A percentile compares a stretch with the other conserved stretches of the same genome.
phyloP scores from a whole-genome alignment of 805 yeast genomes.

The Metschnikowia lachancei region DNA sequence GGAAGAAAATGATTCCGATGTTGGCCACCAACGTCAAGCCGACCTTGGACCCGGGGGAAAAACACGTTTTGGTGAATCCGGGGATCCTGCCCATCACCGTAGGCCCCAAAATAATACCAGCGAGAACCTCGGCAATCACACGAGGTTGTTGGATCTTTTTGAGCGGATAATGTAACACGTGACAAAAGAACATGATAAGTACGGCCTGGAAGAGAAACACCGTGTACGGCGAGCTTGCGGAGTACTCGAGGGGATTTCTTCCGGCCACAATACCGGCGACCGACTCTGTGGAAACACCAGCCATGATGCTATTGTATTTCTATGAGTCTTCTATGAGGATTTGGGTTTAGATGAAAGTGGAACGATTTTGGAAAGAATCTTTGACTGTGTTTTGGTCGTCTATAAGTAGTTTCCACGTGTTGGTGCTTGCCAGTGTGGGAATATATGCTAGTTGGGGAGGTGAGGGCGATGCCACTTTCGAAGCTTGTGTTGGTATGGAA shows the following conservation, averaged over 20 bases:
- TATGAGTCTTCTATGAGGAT: too few species aligned
- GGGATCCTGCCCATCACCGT: constrained; percentile 72
- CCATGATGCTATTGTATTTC: too few species aligned
- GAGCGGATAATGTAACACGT: constrained; percentile 58
- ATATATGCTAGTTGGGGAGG: too few species aligned
- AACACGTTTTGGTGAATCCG: constrained; percentile 59
- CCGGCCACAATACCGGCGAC: constrained; percentile 75
- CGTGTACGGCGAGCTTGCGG: constrained; percentile 59
- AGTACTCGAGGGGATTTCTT: constrained; percentile 61
- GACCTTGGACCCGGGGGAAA: constrained; percentile 61
- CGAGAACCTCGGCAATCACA: constrained; percentile 77
- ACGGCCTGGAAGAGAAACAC: constrained; percentile 68
- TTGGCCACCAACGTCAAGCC: constrained; percentile 68
- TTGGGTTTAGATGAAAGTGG: too few species aligned
- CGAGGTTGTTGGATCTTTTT: constrained; percentile 66
- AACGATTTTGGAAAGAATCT: too few species aligned
- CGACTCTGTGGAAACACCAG: constrained; percentile 32
- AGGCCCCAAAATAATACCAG: constrained; percentile 76
- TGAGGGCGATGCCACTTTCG: too few species aligned
- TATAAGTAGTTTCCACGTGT: too few species aligned
- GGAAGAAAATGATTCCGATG: constrained; percentile 68
- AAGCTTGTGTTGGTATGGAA: too few species aligned
- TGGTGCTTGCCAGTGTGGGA: too few species aligned
- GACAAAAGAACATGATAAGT: constrained; percentile 58
- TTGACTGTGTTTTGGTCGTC: too few species aligned